These are phyloP conservation scores for Aphanomyces astaci DNA, from an alignment of 352 stramenopile genomes.

Conservation along the genomic window DNA sequence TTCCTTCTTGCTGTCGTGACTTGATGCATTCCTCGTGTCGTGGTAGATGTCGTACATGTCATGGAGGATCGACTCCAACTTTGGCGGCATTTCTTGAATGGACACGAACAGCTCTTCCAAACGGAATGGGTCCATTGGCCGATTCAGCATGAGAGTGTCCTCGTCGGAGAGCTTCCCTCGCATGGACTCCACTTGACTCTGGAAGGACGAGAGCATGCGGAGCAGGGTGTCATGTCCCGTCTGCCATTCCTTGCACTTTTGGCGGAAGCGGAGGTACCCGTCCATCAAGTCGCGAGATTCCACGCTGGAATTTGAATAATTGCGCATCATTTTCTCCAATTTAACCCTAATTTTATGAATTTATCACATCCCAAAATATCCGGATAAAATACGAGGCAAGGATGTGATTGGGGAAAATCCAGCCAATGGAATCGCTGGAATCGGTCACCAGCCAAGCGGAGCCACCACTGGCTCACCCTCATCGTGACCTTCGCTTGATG, in stretches of 20 bases:
- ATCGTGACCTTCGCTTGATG: not conserved
- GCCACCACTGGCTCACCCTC: not conserved
- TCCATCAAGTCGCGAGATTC: not conserved
- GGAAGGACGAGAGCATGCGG: constrained; percentile 10
- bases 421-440: not conserved
- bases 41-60: constrained; percentile 52
- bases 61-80: constrained; percentile 44
- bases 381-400: not conserved
- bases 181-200: constrained; percentile 15
- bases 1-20: not conserved
- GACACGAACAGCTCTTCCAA: constrained; percentile 59
- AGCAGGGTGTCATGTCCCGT: constrained; percentile 4
- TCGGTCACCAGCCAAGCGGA: not conserved
- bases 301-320: no score
- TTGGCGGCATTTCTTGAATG: constrained; percentile 37
- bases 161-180: not conserved
- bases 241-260: constrained; percentile 24
- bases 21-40: constrained; percentile 26
- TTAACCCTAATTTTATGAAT: not conserved
- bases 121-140: constrained; percentile 53
- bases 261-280: constrained; percentile 21
- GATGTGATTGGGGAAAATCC: not conserved
- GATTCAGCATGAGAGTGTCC: not conserved
- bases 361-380: not conserved
- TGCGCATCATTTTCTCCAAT: no score